phyloP scores from a whole-genome alignment of 2,329 filamentous ascomycete species.

The Teratosphaeria nubilosa region DNA sequence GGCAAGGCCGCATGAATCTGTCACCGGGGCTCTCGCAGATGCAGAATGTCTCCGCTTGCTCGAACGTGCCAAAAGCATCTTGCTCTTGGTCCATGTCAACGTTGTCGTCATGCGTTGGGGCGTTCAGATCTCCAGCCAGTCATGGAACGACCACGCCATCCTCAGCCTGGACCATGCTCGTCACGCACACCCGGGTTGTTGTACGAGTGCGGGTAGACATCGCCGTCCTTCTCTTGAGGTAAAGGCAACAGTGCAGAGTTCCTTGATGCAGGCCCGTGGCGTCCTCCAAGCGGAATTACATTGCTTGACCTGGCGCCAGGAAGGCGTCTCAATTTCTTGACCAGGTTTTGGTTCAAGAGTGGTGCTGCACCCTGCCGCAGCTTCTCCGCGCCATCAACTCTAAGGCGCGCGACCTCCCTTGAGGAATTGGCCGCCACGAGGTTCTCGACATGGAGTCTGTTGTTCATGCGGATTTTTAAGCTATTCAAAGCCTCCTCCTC shows the following conservation, averaged over 20 bases:
- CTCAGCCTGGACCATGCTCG: background rate
- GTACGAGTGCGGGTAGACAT: background rate
- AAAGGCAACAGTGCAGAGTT: background rate
- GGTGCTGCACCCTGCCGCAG: background rate
- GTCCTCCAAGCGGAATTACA: background rate
- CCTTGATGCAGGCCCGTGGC: background rate
- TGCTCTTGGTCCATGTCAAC: background rate
- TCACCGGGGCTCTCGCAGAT: slow-evolving; percentile 3
- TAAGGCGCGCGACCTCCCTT: background rate
- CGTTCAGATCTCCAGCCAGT: background rate
- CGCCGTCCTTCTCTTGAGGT: background rate
- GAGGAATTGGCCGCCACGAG: background rate
- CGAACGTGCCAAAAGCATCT: background rate
- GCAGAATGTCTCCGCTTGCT: slow-evolving; percentile 3
- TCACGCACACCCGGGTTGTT: background rate
- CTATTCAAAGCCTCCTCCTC: background rate
- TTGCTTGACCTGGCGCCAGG: background rate
- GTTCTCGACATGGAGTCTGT: background rate
- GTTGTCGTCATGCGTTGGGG: background rate
- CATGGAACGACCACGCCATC: background rate
- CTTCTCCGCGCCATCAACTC: background rate
- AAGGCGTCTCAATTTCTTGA: background rate
- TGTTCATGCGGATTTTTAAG: background rate
- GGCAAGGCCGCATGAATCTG: slow-evolving; percentile 4
- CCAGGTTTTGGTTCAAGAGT: background rate